These are phyloP conservation scores for Xylaria sp. DNA, from an alignment of 2,329 filamentous ascomycete genomes.

Conservation along the genomic window DNA sequence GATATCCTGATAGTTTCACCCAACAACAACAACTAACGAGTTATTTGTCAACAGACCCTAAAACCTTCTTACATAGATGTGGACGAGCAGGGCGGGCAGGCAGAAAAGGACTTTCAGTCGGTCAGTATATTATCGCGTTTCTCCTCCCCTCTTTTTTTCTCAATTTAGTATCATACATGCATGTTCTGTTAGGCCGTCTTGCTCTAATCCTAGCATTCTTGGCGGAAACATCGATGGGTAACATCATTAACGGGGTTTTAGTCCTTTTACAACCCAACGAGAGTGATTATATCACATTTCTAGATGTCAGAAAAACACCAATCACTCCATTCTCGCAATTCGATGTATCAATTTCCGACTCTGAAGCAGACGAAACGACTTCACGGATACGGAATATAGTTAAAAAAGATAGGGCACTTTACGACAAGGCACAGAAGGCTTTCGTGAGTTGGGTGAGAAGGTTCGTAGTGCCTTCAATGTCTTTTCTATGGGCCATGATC, in stretches of 20 bases:
- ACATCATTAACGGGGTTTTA: slow-evolving; percentile 18
- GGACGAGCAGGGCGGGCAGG: slow-evolving; percentile 92
- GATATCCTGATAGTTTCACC: neutral
- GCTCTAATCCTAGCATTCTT: neutral
- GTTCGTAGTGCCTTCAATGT: slow-evolving; percentile 16
- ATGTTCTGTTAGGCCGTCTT: neutral
- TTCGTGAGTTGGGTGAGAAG: slow-evolving; percentile 93
- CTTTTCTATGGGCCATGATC: neutral
- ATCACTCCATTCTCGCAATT: slow-evolving; percentile 72
- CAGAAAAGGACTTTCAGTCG: slow-evolving; percentile 81
- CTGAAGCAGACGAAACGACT: slow-evolving; percentile 68
- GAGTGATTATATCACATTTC: slow-evolving; percentile 88
- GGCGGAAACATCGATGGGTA: neutral
- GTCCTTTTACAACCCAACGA: slow-evolving; percentile 87
- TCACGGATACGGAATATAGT: slow-evolving; percentile 71
- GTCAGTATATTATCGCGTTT: slow-evolving; percentile 23
- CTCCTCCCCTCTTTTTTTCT: neutral
- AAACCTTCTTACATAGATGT: slow-evolving; percentile 93
- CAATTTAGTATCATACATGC: neutral
- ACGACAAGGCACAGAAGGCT: slow-evolving; percentile 89
- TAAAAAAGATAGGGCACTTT: slow-evolving; percentile 65
- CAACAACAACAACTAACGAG: neutral
- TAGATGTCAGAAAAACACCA: slow-evolving; percentile 88
- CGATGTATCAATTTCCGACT: slow-evolving; percentile 65
- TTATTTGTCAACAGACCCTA: slow-evolving; percentile 69